phyloP scores from a whole-genome alignment of 805 yeast species.

The Priceomyces carsonii region DNA sequence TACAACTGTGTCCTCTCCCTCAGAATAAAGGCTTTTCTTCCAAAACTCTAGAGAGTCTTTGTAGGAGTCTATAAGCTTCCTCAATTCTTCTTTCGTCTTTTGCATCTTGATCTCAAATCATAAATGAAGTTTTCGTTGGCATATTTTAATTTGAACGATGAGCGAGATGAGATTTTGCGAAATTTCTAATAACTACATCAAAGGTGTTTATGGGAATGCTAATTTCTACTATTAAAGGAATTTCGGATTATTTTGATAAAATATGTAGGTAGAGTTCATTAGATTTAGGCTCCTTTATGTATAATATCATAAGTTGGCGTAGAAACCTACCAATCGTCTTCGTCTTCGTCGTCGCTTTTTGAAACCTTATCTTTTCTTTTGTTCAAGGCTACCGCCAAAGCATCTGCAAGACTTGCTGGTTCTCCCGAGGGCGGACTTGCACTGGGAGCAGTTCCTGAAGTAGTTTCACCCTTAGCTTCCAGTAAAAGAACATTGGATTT shows the following conservation, averaged over 20 bases:
- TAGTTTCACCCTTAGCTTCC: slow-evolving; percentile 68
- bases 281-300: too few relatives aligned
- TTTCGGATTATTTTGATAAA: too few relatives aligned
- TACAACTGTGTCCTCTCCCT: slow-evolving; percentile 16
- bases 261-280: too few relatives aligned
- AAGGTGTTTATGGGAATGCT: too few relatives aligned
- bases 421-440: slow-evolving; percentile 48
- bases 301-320: too few relatives aligned
- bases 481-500: slow-evolving; percentile 71
- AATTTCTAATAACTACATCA: background rate
- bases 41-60: slow-evolving; percentile 33
- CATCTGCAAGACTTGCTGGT: slow-evolving; percentile 77
- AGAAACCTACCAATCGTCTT: slow-evolving; percentile 56
- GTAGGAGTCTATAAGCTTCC: slow-evolving; percentile 24
- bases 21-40: slow-evolving; percentile 14
- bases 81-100: slow-evolving; percentile 21
- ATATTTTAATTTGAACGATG: background rate
- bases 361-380: slow-evolving; percentile 81
- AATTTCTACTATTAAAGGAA: too few relatives aligned
- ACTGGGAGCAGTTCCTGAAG: slow-evolving; percentile 23
- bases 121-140: background rate
- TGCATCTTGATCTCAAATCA: slow-evolving; percentile 10
- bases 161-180: background rate
- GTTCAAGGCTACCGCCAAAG: slow-evolving; percentile 81
- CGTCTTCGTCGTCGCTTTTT: slow-evolving; percentile 81